Evolutionary conservation across 2,329 filamentous ascomycete genomes (phyloP).

Genomic region (Exophiala sideris): DNA sequence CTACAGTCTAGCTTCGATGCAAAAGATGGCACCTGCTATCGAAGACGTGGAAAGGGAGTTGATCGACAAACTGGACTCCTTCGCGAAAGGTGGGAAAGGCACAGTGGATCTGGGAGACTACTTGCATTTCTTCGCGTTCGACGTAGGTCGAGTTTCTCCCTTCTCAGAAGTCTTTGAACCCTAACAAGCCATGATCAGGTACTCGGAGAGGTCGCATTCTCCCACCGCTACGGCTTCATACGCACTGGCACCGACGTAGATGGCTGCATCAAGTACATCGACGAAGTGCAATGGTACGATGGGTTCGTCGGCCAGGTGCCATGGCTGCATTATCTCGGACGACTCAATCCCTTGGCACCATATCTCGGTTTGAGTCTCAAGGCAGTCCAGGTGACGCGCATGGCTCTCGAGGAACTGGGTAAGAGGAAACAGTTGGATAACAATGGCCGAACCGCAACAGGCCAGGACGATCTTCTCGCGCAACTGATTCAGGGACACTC

Average conservation of each 20-base stretch:
- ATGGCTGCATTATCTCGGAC: conserved; percentile 47
- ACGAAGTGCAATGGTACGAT: conserved; percentile 38
- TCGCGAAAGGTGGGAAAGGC: conserved; percentile 33
- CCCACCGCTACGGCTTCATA: conserved; percentile 51
- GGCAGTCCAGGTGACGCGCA: conserved; percentile 38
- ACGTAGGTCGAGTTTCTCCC: conserved; percentile 36
- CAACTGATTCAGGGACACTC: conserved; percentile 52
- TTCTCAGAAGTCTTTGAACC: neutral
- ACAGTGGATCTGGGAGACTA: conserved; percentile 47
- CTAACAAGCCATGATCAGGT: conserved; percentile 3
- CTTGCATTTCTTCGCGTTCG: conserved; percentile 37
- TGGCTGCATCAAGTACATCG: conserved; percentile 51
- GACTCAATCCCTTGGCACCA: conserved; percentile 50
- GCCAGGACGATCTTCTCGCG: conserved; percentile 44
- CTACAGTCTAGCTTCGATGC: conserved; percentile 29
- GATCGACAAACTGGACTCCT: conserved; percentile 41
- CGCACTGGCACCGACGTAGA: conserved; percentile 50
- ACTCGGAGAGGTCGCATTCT: conserved; percentile 37
- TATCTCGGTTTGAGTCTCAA: conserved; percentile 39
- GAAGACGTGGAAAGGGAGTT: conserved; percentile 44
- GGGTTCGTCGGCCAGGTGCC: conserved; percentile 33
- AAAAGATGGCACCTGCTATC: conserved; percentile 26
- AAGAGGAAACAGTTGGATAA: conserved; percentile 33
- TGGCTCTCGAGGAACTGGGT: conserved; percentile 18
- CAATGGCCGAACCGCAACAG: conserved; percentile 8